These are phyloP conservation scores for Acanthamoeba sp. DNA, from an alignment of 208 protist genomes.

Conservation along the genomic window DNA sequence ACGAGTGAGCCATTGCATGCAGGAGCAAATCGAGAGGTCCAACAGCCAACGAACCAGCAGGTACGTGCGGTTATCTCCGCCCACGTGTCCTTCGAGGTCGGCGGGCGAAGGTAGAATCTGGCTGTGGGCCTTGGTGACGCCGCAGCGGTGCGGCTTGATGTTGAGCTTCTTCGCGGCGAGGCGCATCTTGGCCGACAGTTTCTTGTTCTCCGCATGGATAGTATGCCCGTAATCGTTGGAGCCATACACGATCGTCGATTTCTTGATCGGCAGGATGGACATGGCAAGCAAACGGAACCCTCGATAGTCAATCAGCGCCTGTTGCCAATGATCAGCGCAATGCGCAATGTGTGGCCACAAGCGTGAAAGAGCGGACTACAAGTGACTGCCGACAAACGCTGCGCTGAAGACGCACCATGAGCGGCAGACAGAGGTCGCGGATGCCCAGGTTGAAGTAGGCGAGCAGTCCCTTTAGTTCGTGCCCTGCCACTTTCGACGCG, in stretches of 20 bases:
- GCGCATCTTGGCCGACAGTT: slow-evolving; percentile 48
- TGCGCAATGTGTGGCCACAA: not conserved
- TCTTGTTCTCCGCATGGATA: slow-evolving; percentile 76
- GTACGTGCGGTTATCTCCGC: slow-evolving; percentile 79
- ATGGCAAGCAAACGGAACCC: slow-evolving; percentile 81
- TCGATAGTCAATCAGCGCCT: slow-evolving; percentile 76
- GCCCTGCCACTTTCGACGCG: slow-evolving; percentile 77
- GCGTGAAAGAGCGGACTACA: not conserved
- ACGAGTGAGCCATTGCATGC: too few species aligned
- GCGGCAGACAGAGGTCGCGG: slow-evolving; percentile 76
- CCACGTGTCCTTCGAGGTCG: slow-evolving; percentile 40
- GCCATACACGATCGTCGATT: slow-evolving; percentile 32
- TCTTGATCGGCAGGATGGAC: slow-evolving; percentile 80
- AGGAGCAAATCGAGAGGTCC: not conserved
- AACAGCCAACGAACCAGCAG: slow-evolving; percentile 69
- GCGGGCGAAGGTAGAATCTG: slow-evolving; percentile 20
- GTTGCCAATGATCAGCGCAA: not conserved
- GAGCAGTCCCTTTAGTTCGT: slow-evolving; percentile 82
- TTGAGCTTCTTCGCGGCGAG: slow-evolving; percentile 9
- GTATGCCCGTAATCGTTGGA: slow-evolving; percentile 76
- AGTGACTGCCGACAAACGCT: too few species aligned
- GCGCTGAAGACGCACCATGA: slow-evolving; percentile 76
- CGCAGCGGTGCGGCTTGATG: slow-evolving; percentile 8
- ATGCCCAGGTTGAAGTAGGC: slow-evolving; percentile 75
- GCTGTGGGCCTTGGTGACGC: not conserved